phyloP scores from a whole-genome alignment of 2,329 filamentous ascomycete genomes.

The Claviceps capensis region DNA sequence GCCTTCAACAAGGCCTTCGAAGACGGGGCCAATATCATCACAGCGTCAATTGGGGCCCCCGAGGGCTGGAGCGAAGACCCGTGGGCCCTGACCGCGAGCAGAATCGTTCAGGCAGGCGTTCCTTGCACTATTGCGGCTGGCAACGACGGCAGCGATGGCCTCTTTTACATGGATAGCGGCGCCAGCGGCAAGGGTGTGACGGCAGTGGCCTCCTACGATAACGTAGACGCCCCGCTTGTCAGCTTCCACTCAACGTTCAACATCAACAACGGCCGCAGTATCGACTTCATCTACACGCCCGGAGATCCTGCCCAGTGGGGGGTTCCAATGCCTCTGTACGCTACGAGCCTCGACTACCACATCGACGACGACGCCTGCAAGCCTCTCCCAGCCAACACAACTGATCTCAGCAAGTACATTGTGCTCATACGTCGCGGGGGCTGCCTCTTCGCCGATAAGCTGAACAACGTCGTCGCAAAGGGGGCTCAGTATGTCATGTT shows the following conservation, averaged over 20 bases:
- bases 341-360: conserved; percentile 20
- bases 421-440: conserved; percentile 35
- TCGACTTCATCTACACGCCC: background rate
- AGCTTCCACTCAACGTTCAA: conserved; percentile 23
- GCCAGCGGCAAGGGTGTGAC: conserved; percentile 27
- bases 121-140: conserved; percentile 28
- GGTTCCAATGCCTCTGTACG: conserved; percentile 14
- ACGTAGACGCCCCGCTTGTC: conserved; percentile 23
- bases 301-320: conserved; percentile 6
- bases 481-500: conserved; percentile 48
- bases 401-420: conserved; percentile 37
- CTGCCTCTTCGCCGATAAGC: background rate
- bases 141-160: conserved; percentile 27
- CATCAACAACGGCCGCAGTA: conserved; percentile 12
- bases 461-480: conserved; percentile 10
- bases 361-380: conserved; percentile 17
- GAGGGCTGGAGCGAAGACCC: conserved; percentile 16
- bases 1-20: conserved; percentile 27
- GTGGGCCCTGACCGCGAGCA: conserved; percentile 22
- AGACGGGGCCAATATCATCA: conserved; percentile 24
- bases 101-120: conserved; percentile 29
- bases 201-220: conserved; percentile 30
- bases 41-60: too few relatives aligned
- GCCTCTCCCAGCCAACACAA: conserved; percentile 29
- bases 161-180: conserved; percentile 25